Base-by-base conservation (phyloP, 2,329 filamentous ascomycete species). In the Epichloe sp. region DNA sequence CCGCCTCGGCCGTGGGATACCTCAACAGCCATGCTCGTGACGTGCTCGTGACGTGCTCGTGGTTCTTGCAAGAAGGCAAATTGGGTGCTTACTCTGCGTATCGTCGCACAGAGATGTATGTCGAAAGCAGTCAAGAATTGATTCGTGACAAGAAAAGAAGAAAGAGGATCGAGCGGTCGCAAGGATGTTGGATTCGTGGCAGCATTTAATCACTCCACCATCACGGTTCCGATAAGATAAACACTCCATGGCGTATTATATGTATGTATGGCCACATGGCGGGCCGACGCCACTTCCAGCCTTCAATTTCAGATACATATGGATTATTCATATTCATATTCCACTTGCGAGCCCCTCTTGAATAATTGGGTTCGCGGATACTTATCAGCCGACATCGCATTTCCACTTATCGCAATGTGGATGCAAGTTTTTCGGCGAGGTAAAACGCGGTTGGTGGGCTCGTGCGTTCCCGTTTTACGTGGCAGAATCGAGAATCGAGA, bases 1-100 rank as follows among this genome's bases (percentile, higher is more conserved):
- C 78, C 78, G 53, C 78, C 78, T 55, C 78, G 76, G 58, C 78
- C 78, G 67, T 81, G 78, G 15, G 78, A 80, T 49, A 80, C 73
- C 62, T 80, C 76, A 49, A 67, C 49, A 1, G 64, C 49, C 66
- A 69, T 69, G 42, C 17, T 43, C 36, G 14, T 19, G 35, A 37
- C 14, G 26, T 23, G 8, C 26, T 42, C 10, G 37, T 19, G 35
- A 37, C 14, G 26, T 23, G 8, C 26, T 42, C 10, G 37, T 15
- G 10, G 26, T 31, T 31, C 26, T 31, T 31, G 26, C 26, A 31
- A 10, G 4, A 11, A 31, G 26, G 26, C 26, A 31, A 3, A 31
- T 31, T 10, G 26, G 26, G 8, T 11, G 8, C 26, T 31, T 31
- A 4, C 26, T 31, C 8, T 31, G 26, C 26, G 26, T 31, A 4